These are phyloP conservation scores for Spergularia marina DNA, from an alignment of 148 eudicot species.

Conservation along the genomic window DNA sequence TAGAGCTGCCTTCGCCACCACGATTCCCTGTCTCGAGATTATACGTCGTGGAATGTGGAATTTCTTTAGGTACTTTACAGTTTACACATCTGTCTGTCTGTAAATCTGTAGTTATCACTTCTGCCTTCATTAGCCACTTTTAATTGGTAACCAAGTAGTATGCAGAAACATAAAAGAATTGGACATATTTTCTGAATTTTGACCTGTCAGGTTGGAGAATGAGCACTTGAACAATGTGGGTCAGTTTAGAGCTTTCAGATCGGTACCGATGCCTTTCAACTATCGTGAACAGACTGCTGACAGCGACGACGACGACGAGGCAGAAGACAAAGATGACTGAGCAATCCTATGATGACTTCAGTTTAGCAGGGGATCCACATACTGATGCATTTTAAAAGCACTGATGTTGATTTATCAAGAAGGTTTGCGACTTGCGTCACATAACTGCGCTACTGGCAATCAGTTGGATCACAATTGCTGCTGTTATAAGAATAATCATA, in stretches of 20 bases:
- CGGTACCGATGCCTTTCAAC: conserved; percentile 72
- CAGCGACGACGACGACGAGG: conserved; percentile 31
- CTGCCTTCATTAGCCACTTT: neutral
- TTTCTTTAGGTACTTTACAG: conserved; percentile 69
- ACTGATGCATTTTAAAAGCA: too few species aligned
- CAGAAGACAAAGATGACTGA: conserved; percentile 37
- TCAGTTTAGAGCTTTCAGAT: conserved; percentile 70
- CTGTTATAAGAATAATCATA: too few species aligned
- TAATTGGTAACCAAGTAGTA: too few species aligned
- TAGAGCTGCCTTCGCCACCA: conserved; percentile 44
- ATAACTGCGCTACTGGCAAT: too few species aligned
- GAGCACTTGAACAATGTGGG: conserved; percentile 89
- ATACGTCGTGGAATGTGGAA: conserved; percentile 89
- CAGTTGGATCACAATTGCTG: too few species aligned
- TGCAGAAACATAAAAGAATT: neutral
- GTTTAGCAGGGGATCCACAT: too few species aligned
- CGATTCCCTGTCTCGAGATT: conserved; percentile 68
- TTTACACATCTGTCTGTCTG: neutral
- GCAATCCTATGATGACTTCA: neutral
- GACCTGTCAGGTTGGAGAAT: conserved; percentile 69
- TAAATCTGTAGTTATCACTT: neutral
- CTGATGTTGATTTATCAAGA: too few species aligned
- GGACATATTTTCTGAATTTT: neutral
- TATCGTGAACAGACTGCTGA: conserved; percentile 39
- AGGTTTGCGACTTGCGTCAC: too few species aligned